Percentiles rank a stretch among this genome's conserved stretches.
These are phyloP conservation scores for Talaromyces marneffei DNA, from an alignment of 2,329 filamentous ascomycete species.

Conservation along the genomic window DNA sequence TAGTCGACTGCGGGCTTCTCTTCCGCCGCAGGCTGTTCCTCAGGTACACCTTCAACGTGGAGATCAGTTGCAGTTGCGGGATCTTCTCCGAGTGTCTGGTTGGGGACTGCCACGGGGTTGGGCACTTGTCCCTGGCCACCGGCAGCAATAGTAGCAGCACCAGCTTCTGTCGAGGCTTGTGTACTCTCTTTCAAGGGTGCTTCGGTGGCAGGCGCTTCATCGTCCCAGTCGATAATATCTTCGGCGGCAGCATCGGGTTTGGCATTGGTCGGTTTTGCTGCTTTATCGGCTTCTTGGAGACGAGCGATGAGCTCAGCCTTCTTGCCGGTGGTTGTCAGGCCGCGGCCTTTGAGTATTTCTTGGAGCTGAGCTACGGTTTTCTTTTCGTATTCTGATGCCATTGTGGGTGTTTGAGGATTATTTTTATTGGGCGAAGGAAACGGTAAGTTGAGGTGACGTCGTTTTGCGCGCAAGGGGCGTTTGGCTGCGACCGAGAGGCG, in stretches of 20 bases:
- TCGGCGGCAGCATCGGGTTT: slow-evolving; percentile 29
- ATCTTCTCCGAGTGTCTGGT: slow-evolving; percentile 34
- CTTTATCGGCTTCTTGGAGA: slow-evolving; percentile 40
- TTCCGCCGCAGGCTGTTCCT: slow-evolving; percentile 20
- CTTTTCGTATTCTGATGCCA: slow-evolving; percentile 44
- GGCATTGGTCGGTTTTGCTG: slow-evolving; percentile 15
- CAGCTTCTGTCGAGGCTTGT: slow-evolving; percentile 28
- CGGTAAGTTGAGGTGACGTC: slow-evolving; percentile 5
- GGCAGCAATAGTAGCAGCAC: slow-evolving; percentile 32
- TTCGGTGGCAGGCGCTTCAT: slow-evolving; percentile 33
- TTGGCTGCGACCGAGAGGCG: slow-evolving; percentile 1
- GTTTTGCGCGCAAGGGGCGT: slow-evolving; percentile 9
- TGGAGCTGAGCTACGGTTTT: slow-evolving; percentile 47
- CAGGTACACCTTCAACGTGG: slow-evolving; percentile 27
- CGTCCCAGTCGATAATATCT: slow-evolving; percentile 43
- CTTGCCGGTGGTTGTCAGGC: slow-evolving; percentile 44
- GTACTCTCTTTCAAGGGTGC: slow-evolving; percentile 20
- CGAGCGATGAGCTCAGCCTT: slow-evolving; percentile 47
- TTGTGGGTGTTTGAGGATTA: slow-evolving; percentile 13
- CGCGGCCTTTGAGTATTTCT: slow-evolving; percentile 46
- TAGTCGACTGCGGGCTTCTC: slow-evolving; percentile 35
- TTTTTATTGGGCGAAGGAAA: background rate
- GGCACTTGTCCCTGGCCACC: slow-evolving; percentile 33
- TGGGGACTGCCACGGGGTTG: slow-evolving; percentile 36
- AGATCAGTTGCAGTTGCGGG: slow-evolving; percentile 36